Evolutionary conservation across 1,284 basidiomycete genomes (phyloP), one percentile per base, ranked within the genome.

Genomic region (Meira nashicola): DNA sequence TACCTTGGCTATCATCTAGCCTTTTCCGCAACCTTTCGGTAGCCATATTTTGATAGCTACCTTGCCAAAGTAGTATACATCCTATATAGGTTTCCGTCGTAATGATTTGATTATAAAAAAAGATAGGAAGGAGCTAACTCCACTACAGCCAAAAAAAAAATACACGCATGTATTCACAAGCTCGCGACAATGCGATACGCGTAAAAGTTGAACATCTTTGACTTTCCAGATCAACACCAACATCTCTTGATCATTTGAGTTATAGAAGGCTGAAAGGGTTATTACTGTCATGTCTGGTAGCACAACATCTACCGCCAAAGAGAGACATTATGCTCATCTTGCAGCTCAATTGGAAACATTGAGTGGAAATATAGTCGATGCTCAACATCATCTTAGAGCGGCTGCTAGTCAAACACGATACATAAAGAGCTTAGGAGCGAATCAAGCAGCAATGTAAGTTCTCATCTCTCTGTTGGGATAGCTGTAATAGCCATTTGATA

Each of bases 1-100:
- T 86, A 41, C 92, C 83, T 2, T 88, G 88, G 55, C 89, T 81
- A 63, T 90, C 86, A 59, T 88, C 88, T 44, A 95, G 85, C 81
- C 90, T 82, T 60, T 81, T 80, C 65, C 82, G 82, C 49, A 84
- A 79, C 44, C 83, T 77, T 44, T 81, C 81, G 14, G 83, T 81
- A 76, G 83, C 82, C 67, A 66, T 80, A 48, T 21, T 23, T 48
- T 19, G 19, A 43, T 43, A 5, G 28, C 28, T 33, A 33, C 28
- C 28, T 33, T 33, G 28, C 8, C 28, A 33, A 33, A 33, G 28
- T 33, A 33, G 28, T 33, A 33, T 33, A 4, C 28, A 33, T 33
- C 28, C 4, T 33, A 33, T 8, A 4, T 8, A 4, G 28, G 28
- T 33, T 4, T 33, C 28, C 28, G n/a, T 33, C 28, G 3, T 33